Evolutionary conservation across 768 basidiomycete species (phyloP), one percentile per base, ranked within the genome.

Genomic region (Xerocomus spinulosus): DNA sequence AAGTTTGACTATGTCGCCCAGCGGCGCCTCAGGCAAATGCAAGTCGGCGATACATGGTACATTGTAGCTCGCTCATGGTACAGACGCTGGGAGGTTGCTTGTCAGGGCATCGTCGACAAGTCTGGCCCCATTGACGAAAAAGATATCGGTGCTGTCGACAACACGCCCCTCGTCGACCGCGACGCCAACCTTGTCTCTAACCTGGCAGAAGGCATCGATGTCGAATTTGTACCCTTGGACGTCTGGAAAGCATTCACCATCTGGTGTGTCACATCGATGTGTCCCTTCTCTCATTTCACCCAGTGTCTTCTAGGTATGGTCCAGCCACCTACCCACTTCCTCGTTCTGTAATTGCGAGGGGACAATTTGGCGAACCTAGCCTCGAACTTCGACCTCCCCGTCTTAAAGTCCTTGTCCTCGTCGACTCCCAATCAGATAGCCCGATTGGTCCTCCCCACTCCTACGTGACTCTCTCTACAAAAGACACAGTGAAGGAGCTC

Each of bases 11-110:
- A 73, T 41, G 74, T 90, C 57, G 64, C 78, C 18, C 63, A 68
- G 5, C 73, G 73, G 13, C 77, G 77, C 56, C 59, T 57, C 33
- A 64, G 58, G 37, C 68, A 72, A 34, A 80, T 92, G 76, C 69
- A 73, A 25, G 68, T 74, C 8, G 86, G 86, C 37, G 81, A 91
- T 42, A 81, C 74, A 9, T 93, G 91, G 91, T 92, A 80, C 68
- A 68, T 94, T 41, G 73, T 94, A 24, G 75, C 83, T 18, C 67
- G 77, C 41, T 56, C 59, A 18, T 95, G 92, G 92, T 87, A 78
- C 71, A 77, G 77, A 49, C 78, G 81, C 28, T 94, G 87, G 85
- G 68, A 75, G 52, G 80, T 78, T 57, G 89, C 87, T 10, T 84
- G 84, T 59, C 75, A 79, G 0, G 87, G 85, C 24, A 68, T 80